Base-by-base conservation (phyloP, 345 rosid species). In the Linum trigynum region DNA sequence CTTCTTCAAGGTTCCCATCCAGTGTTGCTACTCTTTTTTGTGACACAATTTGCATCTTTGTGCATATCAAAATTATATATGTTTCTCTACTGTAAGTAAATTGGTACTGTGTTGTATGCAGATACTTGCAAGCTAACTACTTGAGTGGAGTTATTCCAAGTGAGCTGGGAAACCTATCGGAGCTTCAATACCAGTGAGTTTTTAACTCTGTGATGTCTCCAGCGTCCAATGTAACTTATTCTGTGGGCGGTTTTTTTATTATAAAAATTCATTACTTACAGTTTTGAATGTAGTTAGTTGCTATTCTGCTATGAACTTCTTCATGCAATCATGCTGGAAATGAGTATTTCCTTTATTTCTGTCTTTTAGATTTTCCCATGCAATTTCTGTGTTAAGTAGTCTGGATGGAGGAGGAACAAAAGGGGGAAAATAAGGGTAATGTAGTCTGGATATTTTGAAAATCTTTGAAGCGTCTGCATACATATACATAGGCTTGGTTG, bases 41-140 rank as follows among this genome's bases (percentile, higher is more conserved):
- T 48, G 53, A 15, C 9, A 9, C 3, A 15, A 9, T 8, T 65
- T 17, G 23, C 50, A 9, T 32, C 3, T 36, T 32, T 48, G 23
- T 57, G 23, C 2, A 36, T 37, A 35, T 12, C 32, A 3, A 14
- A n/a, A 53, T 43, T 8, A 8, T 56, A 61, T 7, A 3, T 5
- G 16, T 59, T 64, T 15, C 17, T 45, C n/a, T 39, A 55, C 61
- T 35, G 7, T 15, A 55, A 57, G 70, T 66, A 45, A 57, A 61
- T 57, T 17, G 4, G 57, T 17, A 14, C 12, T 63, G 36, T 65
- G 38, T 40, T 62, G 15, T 61, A 23, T 74, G 56, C 85, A 94
- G 97, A 75, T 83, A 67, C 82, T 73, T 94, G 88, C 96, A 90
- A 84, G 79, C 83, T n/a, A 90, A 94, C 80, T 92, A 88, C 83